These are phyloP conservation scores for Stemphylium lycopersici DNA, from an alignment of 2,329 filamentous ascomycete species.

Conservation along the genomic window DNA sequence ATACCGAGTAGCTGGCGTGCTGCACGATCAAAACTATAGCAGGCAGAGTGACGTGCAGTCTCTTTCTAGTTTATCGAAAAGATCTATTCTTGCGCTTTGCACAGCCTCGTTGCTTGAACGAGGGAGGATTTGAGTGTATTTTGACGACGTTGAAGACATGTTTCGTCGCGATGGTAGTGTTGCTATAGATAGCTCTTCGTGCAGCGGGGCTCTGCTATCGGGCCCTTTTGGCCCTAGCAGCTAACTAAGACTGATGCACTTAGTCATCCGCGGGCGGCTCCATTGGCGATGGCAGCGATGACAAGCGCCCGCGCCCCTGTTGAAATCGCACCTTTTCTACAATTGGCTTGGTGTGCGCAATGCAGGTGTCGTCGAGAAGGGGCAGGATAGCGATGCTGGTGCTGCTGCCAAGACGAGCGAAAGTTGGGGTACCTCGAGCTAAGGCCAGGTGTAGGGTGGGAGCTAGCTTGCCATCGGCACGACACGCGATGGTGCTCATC, in stretches of 20 bases:
- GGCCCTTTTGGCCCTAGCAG: constrained; percentile 7
- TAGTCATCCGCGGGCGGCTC: constrained; percentile 4
- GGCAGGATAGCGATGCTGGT: constrained; percentile 8
- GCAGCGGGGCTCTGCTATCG: constrained; percentile 23
- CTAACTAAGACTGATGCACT: constrained; percentile 6
- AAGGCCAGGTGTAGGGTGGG: constrained; percentile 6
- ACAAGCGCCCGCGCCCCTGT: constrained; percentile 8
- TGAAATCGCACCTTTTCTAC: neutral
- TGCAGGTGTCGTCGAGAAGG: constrained; percentile 22
- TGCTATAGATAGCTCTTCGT: constrained; percentile 23
- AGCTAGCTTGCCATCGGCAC: neutral
- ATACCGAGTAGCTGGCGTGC: neutral
- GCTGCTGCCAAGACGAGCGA: constrained; percentile 6
- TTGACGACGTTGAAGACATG: constrained; percentile 1
- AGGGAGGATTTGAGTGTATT: neutral
- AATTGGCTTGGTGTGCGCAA: neutral
- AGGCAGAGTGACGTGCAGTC: neutral
- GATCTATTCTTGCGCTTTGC: constrained; percentile 10
- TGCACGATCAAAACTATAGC: neutral
- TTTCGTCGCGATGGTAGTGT: constrained; percentile 8
- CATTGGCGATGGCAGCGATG: constrained; percentile 9
- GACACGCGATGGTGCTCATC: constrained; percentile 14
- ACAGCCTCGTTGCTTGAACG: constrained; percentile 2
- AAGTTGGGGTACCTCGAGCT: constrained; percentile 11
- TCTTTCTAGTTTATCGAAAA: constrained; percentile 9